Base-by-base conservation (phyloP, 169 alveolate genomes). In the Pseudocohnilembus persalinus region DNA sequence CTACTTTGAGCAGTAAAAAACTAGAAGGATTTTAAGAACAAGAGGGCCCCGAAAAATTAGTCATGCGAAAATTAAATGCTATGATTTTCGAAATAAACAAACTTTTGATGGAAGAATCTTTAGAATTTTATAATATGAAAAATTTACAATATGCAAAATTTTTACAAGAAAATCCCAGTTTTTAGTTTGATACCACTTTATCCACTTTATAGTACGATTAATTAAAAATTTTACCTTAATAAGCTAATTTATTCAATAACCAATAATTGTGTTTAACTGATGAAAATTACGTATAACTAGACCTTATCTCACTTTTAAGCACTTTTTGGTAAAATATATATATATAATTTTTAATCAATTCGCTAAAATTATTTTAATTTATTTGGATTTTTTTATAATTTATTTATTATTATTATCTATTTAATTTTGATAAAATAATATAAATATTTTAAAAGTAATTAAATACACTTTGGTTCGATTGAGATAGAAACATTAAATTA, bases 401-500 rank as follows among this genome's bases (percentile, higher is more conserved):
- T n/a, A n/a, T n/a, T n/a, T n/a, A n/a, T n/a, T n/a, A n/a, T n/a
- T n/a, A n/a, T n/a, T n/a, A n/a, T n/a, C n/a, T n/a, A n/a, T 11
- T 49, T 20, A 49, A 11, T 11, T 11, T 49, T 49, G 20, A 49
- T 20, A 11, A 49, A 49, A 49, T 49, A 49, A 49, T 4, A 49
- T 11, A 49, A 49, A 49, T 49, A 11, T 49, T 11, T 11, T 11
- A 49, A 11, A 11, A 49, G 68, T 49, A 49, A 49, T 20, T 11
- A 49, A 49, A 11, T 49, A 15, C 64, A 63, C 27, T 79, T 79
- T 63, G 84, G 49, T 63, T 49, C 76, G 0, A 28, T 73, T n/a
- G 84, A 79, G 49, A 63, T 79, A 29, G 49, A 79, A 29, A 49
- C 77, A 29, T 30, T 79, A n/a, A 79, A 79, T 16, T 29, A 79